Conservation (phyloP, 306 rosid species). For the Argentina anserina region DNA sequence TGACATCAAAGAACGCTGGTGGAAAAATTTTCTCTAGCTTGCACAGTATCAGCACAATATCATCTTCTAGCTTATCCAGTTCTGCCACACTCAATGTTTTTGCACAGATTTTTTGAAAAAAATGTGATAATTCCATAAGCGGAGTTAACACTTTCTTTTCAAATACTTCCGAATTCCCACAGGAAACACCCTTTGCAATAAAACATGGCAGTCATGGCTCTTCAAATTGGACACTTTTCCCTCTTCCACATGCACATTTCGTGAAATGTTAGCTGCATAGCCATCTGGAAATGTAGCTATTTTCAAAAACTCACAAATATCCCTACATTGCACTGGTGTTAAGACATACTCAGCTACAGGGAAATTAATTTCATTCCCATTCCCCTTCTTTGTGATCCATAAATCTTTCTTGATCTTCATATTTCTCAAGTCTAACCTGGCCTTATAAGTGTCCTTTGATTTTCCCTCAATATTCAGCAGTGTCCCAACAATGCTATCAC, state of each 20-base stretch:
- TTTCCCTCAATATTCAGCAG: background rate
- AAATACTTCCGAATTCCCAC: no score
- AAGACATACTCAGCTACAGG: background rate
- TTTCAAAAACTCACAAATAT: background rate
- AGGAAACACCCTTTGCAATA: background rate
- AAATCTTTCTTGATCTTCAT: background rate
- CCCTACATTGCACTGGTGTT: background rate
- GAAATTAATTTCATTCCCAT: no score
- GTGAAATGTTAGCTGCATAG: background rate
- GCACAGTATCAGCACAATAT: no score
- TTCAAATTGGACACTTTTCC: no score
- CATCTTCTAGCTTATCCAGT: background rate
- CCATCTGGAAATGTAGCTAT: background rate
- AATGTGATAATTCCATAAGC: background rate
- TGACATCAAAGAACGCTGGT: slow-evolving; percentile 6
- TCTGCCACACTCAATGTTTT: background rate
- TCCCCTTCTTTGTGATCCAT: background rate
- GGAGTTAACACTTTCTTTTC: background rate
- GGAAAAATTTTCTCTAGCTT: slow-evolving; percentile 15
- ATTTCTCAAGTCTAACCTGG: background rate
- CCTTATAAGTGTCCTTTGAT: background rate
- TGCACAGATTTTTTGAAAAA: background rate
- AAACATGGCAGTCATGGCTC: background rate
- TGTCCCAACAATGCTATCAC: background rate
- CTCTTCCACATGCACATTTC: background rate